Evolutionary conservation across 257 asterid genomes (phyloP).

Genomic region (Nicotiana obtusifolia): DNA sequence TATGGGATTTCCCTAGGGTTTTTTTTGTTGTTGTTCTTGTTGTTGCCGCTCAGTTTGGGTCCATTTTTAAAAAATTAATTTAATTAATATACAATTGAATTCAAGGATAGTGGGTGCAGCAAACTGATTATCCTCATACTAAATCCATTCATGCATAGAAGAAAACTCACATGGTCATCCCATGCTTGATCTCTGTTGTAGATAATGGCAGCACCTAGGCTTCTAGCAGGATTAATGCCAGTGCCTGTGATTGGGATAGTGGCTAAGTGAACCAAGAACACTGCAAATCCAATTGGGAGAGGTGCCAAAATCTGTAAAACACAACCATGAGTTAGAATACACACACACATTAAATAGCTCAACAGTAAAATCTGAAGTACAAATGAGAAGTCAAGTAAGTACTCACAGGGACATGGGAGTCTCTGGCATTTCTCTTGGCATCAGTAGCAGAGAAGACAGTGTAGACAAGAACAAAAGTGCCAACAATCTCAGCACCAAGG

Average conservation of each 20-base stretch:
- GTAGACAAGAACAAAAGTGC: slow-evolving; percentile 74
- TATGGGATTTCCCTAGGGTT: too few species aligned
- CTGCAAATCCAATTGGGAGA: slow-evolving; percentile 75
- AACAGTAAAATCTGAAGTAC: neutral
- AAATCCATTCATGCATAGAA: neutral
- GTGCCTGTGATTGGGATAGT: slow-evolving; percentile 79
- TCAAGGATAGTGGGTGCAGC: too few species aligned
- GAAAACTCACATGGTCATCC: slow-evolving; percentile 61
- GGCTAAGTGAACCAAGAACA: slow-evolving; percentile 77
- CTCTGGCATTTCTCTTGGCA: slow-evolving; percentile 88
- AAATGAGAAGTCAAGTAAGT: neutral
- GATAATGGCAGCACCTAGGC: slow-evolving; percentile 71
- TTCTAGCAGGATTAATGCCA: slow-evolving; percentile 76
- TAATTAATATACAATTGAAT: too few species aligned
- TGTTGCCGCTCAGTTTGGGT: too few species aligned
- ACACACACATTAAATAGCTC: neutral
- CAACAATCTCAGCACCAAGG: slow-evolving; percentile 77
- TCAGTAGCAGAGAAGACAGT: slow-evolving; percentile 81
- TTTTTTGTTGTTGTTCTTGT: too few species aligned
- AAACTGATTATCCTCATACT: neutral
- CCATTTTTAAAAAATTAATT: too few species aligned
- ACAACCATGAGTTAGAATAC: neutral
- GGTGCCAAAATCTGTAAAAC: slow-evolving; percentile 63
- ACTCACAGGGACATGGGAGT: slow-evolving; percentile 80
- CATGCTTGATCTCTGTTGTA: slow-evolving; percentile 63